Evolutionary conservation across 805 yeast genomes (phyloP).

Genomic region (Zygosaccharomyces lentus): DNA sequence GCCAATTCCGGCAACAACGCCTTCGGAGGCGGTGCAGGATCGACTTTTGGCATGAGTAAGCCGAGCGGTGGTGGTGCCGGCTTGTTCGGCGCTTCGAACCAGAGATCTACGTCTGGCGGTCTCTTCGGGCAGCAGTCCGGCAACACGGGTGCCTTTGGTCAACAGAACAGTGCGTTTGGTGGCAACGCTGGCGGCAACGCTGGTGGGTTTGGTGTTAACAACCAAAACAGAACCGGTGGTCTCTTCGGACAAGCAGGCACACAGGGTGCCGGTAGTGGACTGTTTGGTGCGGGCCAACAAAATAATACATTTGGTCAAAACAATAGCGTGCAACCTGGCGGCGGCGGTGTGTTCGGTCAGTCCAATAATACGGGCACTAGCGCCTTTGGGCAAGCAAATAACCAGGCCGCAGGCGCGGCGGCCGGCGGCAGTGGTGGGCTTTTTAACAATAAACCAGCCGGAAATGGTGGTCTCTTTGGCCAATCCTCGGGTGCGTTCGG

Average conservation of each 20-base stretch:
- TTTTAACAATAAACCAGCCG: constrained; percentile 26
- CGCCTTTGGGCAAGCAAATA: constrained; percentile 30
- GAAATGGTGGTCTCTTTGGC: constrained; percentile 37
- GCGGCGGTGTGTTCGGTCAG: constrained; percentile 34
- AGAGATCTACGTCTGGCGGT: constrained; percentile 21
- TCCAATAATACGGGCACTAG: constrained; percentile 29
- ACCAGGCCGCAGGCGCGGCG: constrained; percentile 13
- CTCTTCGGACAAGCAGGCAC: constrained; percentile 7
- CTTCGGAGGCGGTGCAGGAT: constrained; percentile 32
- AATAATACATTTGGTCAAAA: constrained; percentile 28
- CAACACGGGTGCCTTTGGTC: constrained; percentile 26
- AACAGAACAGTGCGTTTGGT: constrained; percentile 10
- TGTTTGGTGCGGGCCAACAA: constrained; percentile 40
- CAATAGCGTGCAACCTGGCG: constrained; percentile 15
- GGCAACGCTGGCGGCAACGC: constrained; percentile 1
- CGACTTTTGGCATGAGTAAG: constrained; percentile 40
- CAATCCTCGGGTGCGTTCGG: constrained; percentile 14
- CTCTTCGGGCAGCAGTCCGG: constrained; percentile 28
- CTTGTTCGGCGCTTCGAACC: constrained; percentile 24
- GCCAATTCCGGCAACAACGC: constrained; percentile 28
- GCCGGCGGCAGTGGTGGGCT: constrained; percentile 29
- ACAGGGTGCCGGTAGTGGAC: constrained; percentile 33
- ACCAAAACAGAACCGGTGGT: constrained; percentile 14
- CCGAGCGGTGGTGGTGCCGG: constrained; percentile 29
- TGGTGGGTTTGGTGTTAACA: constrained; percentile 39